A percentile compares a stretch with the other conserved stretches of the same genome.
Evolutionary conservation across 163 green algal genomes (phyloP).

Genomic region (Picocystis sp.): DNA sequence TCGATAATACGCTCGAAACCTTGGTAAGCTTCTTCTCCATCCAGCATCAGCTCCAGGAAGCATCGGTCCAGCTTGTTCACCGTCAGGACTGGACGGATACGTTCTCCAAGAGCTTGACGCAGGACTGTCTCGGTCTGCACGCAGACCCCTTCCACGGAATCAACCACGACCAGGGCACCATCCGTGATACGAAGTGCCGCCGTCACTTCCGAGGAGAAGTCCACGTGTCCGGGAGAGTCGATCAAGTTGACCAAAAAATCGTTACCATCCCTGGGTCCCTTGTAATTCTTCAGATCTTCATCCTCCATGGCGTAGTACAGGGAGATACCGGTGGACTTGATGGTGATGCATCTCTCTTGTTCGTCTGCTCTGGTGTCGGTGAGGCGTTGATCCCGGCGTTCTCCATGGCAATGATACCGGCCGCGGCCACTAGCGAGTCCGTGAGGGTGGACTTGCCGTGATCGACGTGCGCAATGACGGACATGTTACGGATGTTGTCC

Average conservation of each 20-base stretch:
- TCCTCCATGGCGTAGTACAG: conserved; percentile 96
- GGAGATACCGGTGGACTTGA: conserved; percentile 99
- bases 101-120: conserved; percentile 57
- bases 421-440: conserved; percentile 95
- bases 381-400: conserved; percentile 71
- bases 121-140: conserved; percentile 99
- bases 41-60: conserved; percentile 95
- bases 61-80: conserved; percentile 99
- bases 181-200: conserved; percentile 98
- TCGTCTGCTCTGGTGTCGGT: conserved; percentile 96
- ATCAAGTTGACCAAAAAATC: conserved; percentile 99
- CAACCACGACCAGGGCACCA: conserved; percentile 95
- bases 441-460: conserved; percentile 99
- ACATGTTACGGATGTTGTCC: conserved; percentile 97
- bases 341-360: conserved; percentile 98
- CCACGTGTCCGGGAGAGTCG: conserved; percentile 98
- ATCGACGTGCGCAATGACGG: conserved; percentile 91
- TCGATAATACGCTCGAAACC: conserved; percentile 96
- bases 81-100: conserved; percentile 88
- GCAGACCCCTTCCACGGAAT: conserved; percentile 99
- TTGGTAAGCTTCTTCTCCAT: conserved; percentile 94
- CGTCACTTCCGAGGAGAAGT: conserved; percentile 99
- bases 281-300: conserved; percentile 61
- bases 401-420: conserved; percentile 97
- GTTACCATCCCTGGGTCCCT: conserved; percentile 63